Base-by-base conservation (phyloP, 352 stramenopile species). In the Phytophthora gonapodyides region DNA sequence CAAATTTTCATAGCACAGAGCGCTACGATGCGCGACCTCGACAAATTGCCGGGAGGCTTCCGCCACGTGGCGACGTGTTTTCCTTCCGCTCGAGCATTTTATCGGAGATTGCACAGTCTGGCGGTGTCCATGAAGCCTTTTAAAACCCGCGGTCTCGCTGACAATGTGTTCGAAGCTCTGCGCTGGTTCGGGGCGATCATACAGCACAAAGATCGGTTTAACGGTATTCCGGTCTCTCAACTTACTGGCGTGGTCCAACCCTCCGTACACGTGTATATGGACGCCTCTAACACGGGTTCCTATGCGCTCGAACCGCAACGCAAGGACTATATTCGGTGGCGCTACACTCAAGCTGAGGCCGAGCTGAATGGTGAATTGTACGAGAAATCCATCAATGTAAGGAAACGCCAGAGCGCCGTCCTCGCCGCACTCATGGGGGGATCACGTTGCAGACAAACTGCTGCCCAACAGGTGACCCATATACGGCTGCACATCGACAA, bases 401-500 rank as follows among this genome's bases (percentile, higher is more conserved):
- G 55, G 21, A 51, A 71, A n/a, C 30, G 57, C 2, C 36, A 38
- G 1, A 65, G 55, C 35, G 62, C 55, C 2, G 51, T 60, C 0
- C 44, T 65, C 1, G 49, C 56, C 0, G 43, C 24, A 10, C 2
- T 65, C 2, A 5, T 50, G 1, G 65, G 62, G 55, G 49, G 56
- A 0, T 27, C 50, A 13, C 7, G 7, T 0, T 65, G 56, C 45
- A 8, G 15, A 34, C n/a, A 19, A 19, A 2, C 7, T 19, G 9
- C 3, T 27, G 3, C 2, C 10, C 1, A 5, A 0, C 5, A 43
- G 0, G 31, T 19, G 4, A 41, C n/a, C 0, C 24, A 59, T 13
- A 43, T 65, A 0, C n/a, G 41, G 3, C 37, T 65, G 13, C 57
- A 65, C 17, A 65, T 65, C n/a, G 33, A 59, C 34, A 65, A 65